Conservation (phyloP, 2,329 filamentous ascomycete genomes). For the Nigrograna mackinnonii region DNA sequence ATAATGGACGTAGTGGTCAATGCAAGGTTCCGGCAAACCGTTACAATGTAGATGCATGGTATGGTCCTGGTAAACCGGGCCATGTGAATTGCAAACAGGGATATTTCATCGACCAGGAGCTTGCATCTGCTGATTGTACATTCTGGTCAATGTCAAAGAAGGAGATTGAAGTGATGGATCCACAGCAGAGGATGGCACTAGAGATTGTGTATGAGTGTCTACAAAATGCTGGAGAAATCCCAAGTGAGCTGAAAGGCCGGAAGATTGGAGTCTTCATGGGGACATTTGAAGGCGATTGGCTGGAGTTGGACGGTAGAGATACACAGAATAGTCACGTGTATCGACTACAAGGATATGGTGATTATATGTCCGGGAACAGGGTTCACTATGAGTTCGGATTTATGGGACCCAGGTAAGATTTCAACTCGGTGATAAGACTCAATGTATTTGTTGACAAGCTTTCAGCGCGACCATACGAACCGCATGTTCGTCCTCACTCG, state of each 20-base stretch:
- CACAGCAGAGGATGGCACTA: slow-evolving; percentile 14
- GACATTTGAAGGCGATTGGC: slow-evolving; percentile 1
- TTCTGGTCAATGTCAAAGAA: slow-evolving; percentile 15
- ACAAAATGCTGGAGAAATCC: slow-evolving; percentile 7
- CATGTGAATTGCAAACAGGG: background rate
- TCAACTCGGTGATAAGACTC: slow-evolving; percentile 6
- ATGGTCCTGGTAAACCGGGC: slow-evolving; percentile 1
- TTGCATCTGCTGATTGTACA: slow-evolving; percentile 8
- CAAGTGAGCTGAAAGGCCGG: slow-evolving; percentile 3
- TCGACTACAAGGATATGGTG: slow-evolving; percentile 14
- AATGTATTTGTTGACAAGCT: slow-evolving; percentile 28
- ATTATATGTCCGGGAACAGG: slow-evolving; percentile 32
- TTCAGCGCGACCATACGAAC: slow-evolving; percentile 30
- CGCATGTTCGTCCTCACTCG: slow-evolving; percentile 34
- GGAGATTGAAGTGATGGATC: slow-evolving; percentile 16
- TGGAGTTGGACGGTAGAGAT: background rate
- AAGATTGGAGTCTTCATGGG: slow-evolving; percentile 8
- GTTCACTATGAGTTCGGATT: slow-evolving; percentile 36
- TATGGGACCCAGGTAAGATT: background rate
- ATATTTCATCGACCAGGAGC: background rate
- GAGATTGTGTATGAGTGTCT: slow-evolving; percentile 16
- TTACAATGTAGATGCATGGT: slow-evolving; percentile 31
- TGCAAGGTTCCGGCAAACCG: slow-evolving; percentile 22
- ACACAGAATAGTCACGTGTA: slow-evolving; percentile 3
- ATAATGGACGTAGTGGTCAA: background rate